Conservation (phyloP, 2,329 filamentous ascomycete genomes). For the Mariannaea sp. region DNA sequence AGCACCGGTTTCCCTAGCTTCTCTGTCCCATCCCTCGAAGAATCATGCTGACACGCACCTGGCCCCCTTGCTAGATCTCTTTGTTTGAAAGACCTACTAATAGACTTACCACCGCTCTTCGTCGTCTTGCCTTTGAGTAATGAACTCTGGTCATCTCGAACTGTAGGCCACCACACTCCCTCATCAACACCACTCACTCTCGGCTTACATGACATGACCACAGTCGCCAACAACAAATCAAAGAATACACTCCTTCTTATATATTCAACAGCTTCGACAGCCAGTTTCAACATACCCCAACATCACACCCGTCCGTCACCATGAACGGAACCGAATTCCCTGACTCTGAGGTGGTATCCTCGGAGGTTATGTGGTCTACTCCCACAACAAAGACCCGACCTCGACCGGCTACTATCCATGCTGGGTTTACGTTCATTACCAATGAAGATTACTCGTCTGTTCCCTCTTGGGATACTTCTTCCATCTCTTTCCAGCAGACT, state of each 20-base stretch:
- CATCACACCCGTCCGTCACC: slow-evolving; percentile 44
- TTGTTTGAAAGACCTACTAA: slow-evolving; percentile 31
- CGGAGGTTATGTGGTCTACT: slow-evolving; percentile 59
- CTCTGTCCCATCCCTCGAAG: slow-evolving; percentile 25
- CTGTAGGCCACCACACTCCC: slow-evolving; percentile 51
- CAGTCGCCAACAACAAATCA: slow-evolving; percentile 33
- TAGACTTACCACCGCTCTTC: slow-evolving; percentile 33
- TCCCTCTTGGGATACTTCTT: slow-evolving; percentile 62
- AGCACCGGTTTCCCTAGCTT: slow-evolving; percentile 27
- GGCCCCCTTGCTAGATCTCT: slow-evolving; percentile 33
- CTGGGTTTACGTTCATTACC: slow-evolving; percentile 64
- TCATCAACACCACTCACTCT: slow-evolving; percentile 29
- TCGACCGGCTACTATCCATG: slow-evolving; percentile 64
- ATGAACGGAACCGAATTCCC: slow-evolving; percentile 59
- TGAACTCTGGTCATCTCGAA: slow-evolving; percentile 58
- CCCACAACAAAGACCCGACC: slow-evolving; percentile 57
- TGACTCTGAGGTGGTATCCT: slow-evolving; percentile 54
- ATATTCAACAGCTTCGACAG: slow-evolving; percentile 52
- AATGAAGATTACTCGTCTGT: slow-evolving; percentile 58
- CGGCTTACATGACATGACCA: slow-evolving; percentile 32
- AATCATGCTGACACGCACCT: slow-evolving; percentile 38
- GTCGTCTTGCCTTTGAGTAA: slow-evolving; percentile 38
- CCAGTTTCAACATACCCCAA: slow-evolving; percentile 52
- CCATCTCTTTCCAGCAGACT: slow-evolving; percentile 55
- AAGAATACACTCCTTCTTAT: slow-evolving; percentile 49